These are phyloP conservation scores for Sporothrix schenckii DNA, from an alignment of 2,329 filamentous ascomycete genomes.

Conservation along the genomic window DNA sequence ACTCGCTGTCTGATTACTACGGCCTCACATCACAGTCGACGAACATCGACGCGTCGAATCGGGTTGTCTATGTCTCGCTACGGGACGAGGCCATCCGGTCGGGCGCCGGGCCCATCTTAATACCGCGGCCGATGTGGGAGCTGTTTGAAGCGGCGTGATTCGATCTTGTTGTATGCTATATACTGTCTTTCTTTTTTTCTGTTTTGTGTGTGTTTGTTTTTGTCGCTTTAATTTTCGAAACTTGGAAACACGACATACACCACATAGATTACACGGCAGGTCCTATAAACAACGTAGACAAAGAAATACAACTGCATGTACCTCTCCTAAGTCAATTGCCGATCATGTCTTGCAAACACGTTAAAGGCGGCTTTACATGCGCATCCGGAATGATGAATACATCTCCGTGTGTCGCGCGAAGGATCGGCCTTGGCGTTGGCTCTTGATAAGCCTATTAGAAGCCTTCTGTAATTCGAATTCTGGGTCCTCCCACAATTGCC, in stretches of 20 bases:
- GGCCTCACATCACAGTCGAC: conserved; percentile 83
- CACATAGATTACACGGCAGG: not conserved
- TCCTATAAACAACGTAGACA: conserved; percentile 5
- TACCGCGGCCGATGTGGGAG: conserved; percentile 68
- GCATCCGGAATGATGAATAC: too few species aligned
- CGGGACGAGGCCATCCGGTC: conserved; percentile 60
- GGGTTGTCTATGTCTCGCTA: conserved; percentile 73
- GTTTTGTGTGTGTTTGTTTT: not conserved
- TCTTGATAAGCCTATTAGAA: not conserved
- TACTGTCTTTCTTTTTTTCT: not conserved
- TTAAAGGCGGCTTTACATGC: too few species aligned
- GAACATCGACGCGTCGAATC: conserved; percentile 69
- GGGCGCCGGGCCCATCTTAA: conserved; percentile 38
- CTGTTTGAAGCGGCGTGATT: conserved; percentile 40
- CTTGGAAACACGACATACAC: not conserved
- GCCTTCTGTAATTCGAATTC: not conserved
- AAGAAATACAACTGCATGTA: not conserved
- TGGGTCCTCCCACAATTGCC: not conserved
- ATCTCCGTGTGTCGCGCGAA: not conserved
- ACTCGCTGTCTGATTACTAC: conserved; percentile 91
- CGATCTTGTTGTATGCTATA: not conserved
- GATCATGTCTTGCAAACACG: not conserved
- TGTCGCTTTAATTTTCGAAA: not conserved
- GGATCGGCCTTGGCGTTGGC: not conserved
- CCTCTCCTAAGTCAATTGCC: not conserved